phyloP scores from a whole-genome alignment of 129 eudicot genomes.

The Arctium lappa region DNA sequence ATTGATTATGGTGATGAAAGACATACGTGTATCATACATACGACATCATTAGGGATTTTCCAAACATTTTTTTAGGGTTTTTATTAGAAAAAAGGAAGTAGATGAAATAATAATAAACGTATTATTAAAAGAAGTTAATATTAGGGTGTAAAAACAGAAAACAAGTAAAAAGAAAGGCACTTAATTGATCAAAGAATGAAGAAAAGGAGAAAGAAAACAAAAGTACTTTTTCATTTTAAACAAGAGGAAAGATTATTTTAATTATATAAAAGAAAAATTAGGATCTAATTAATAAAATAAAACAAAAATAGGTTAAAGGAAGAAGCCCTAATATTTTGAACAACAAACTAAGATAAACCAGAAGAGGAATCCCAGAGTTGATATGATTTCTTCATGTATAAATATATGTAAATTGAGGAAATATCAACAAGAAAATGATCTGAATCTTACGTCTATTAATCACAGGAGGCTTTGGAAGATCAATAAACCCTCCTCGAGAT shows the following conservation, averaged over 20 bases:
- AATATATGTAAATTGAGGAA: neutral
- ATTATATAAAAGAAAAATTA: neutral
- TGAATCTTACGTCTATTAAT: slow-evolving; percentile 46
- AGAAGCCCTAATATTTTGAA: neutral
- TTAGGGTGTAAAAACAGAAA: neutral
- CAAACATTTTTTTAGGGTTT: neutral
- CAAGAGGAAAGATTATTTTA: slow-evolving; percentile 1
- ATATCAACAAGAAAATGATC: neutral
- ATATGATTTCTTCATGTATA: neutral
- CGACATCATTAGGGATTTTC: neutral
- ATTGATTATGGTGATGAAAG: neutral
- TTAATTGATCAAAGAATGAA: neutral
- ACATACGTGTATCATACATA: neutral
- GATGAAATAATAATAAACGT: neutral
- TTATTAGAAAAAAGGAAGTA: neutral
- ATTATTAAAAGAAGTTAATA: neutral
- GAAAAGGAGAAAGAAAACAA: slow-evolving; percentile 12
- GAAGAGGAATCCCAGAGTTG: too few relatives aligned
- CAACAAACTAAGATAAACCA: too few relatives aligned
- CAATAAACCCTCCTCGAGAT: slow-evolving; percentile 30
- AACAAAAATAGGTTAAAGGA: neutral
- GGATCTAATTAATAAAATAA: neutral
- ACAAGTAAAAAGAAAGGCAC: neutral
- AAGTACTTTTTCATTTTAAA: slow-evolving; percentile 8
- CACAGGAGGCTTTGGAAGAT: slow-evolving; percentile 44